phyloP scores from a whole-genome alignment of 768 basidiomycete species.

The Cyclocybe aegerita region DNA sequence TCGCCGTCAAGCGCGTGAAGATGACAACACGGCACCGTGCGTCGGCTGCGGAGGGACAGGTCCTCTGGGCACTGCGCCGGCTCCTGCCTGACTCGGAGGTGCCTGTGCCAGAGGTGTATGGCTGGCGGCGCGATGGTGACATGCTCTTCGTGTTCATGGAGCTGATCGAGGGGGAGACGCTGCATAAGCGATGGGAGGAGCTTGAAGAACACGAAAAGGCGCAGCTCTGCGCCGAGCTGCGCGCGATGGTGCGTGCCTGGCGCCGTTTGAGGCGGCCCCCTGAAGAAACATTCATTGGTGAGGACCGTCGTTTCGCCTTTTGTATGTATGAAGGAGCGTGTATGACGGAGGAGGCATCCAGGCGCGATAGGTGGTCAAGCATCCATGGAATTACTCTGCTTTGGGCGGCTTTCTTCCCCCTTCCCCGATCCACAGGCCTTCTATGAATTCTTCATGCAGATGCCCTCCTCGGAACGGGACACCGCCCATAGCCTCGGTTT shows the following conservation, averaged over 20 bases:
- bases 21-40: neutral
- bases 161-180: constrained; percentile 4
- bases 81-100: constrained; percentile 3
- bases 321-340: neutral
- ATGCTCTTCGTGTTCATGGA: constrained; percentile 4
- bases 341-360: neutral
- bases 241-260: neutral
- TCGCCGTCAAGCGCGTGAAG: neutral
- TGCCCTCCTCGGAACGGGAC: neutral
- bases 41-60: constrained; percentile 1
- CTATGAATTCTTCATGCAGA: constrained; percentile 1
- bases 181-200: constrained; percentile 1
- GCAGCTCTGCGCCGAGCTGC: neutral
- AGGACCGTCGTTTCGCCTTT: neutral
- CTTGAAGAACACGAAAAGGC: neutral
- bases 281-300: constrained; percentile 1
- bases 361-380: constrained; percentile 2
- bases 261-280: constrained; percentile 1
- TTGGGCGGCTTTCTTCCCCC: neutral
- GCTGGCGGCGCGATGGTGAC: constrained; percentile 2
- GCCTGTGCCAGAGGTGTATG: neutral
- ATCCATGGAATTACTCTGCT: neutral
- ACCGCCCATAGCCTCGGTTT: neutral
- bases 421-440: neutral
- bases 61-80: neutral